phyloP scores from a whole-genome alignment of 345 rosid species.

The Erucastrum elatum region DNA sequence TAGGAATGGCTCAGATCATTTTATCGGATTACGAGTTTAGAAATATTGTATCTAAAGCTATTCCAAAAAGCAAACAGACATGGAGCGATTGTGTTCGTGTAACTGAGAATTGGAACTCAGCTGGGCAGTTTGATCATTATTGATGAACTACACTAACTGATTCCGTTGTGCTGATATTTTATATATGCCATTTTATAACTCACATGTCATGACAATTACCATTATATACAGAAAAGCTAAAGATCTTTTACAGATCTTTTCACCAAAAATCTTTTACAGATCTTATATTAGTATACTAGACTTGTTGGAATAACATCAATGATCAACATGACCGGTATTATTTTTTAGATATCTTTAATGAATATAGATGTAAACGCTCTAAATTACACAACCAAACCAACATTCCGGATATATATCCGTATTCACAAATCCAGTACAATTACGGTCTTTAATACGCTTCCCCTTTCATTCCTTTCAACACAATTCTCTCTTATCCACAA shows the following conservation, averaged over 20 bases:
- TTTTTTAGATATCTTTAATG: neutral
- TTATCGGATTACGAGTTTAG: constrained; percentile 8
- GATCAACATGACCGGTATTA: neutral
- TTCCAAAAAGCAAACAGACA: constrained; percentile 25
- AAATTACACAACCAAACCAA: constrained; percentile 47
- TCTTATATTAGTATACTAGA: neutral
- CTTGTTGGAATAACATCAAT: neutral
- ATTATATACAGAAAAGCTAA: neutral
- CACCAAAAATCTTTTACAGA: neutral
- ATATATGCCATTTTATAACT: neutral
- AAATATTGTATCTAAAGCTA: neutral
- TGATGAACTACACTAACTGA: neutral
- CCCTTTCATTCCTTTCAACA: constrained; percentile 36
- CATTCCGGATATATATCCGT: constrained; percentile 24
- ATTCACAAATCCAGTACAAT: constrained; percentile 45
- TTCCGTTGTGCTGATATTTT: neutral
- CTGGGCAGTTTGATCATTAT: neutral
- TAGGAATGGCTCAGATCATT: neutral
- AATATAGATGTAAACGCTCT: constrained; percentile 27
- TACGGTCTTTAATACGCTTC: constrained; percentile 40
- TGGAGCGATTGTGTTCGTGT: constrained; percentile 19
- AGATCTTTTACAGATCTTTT: neutral
- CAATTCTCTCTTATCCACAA: constrained; percentile 34
- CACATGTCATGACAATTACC: neutral
- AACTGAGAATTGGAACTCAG: neutral